Evolutionary conservation across 1,284 basidiomycete species (phyloP).

Genomic region (Vanrija sp.): DNA sequence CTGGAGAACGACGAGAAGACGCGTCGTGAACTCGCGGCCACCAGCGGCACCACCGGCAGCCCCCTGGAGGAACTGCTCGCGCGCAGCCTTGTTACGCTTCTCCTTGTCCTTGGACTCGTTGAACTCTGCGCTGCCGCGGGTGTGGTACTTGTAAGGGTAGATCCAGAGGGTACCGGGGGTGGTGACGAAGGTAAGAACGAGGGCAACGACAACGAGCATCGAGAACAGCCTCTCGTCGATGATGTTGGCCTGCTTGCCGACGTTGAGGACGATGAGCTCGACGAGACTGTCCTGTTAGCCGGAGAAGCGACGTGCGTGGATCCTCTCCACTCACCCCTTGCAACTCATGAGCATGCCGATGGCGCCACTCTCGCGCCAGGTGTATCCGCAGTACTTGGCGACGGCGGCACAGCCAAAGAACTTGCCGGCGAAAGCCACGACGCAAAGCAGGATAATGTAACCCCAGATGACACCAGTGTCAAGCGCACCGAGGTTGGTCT

Average conservation of each 20-base stretch:
- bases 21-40: conserved; percentile 35
- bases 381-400: conserved; percentile 66
- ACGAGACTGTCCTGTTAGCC: conserved; percentile 55
- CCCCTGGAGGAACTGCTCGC: conserved; percentile 4
- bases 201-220: conserved; percentile 89
- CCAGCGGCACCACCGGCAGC: conserved; percentile 24
- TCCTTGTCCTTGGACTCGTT: conserved; percentile 5
- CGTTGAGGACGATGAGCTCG: conserved; percentile 88
- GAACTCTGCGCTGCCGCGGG: conserved; percentile 9
- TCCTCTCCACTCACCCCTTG: conserved; percentile 64
- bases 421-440: conserved; percentile 77
- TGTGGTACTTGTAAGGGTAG: conserved; percentile 64
- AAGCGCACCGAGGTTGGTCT: conserved; percentile 75
- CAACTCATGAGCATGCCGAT: conserved; percentile 90
- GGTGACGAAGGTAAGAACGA: conserved; percentile 81
- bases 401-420: conserved; percentile 64
- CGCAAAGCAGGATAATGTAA: conserved; percentile 73
- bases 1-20: conserved; percentile 81
- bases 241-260: conserved; percentile 75
- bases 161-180: conserved; percentile 75
- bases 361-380: conserved; percentile 72
- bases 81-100: conserved; percentile 30
- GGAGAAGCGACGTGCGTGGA: background rate
- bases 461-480: conserved; percentile 74
- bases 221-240: conserved; percentile 62